Evolutionary conservation across 2,329 filamentous ascomycete species (phyloP), one percentile per base, ranked within the genome.

Genomic region (Aspergillus chevalieri): DNA sequence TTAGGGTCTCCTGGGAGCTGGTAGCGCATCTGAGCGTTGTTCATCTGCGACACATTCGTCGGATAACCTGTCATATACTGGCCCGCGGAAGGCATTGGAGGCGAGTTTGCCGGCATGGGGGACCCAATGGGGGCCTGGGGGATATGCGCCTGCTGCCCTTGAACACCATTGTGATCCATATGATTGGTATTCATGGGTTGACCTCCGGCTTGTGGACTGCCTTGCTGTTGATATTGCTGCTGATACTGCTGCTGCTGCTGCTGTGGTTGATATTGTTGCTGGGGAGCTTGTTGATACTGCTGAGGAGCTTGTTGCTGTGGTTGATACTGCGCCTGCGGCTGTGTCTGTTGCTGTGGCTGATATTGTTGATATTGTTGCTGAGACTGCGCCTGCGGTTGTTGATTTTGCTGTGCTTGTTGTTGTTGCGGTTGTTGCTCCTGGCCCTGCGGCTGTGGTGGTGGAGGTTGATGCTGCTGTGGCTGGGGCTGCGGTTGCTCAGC

Each of bases 21-120:
- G 66, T 65, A 81, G 71, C 54, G 81, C 72, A 78, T 79, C 53
- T 73, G 75, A 58, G 59, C 52, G 46, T 73, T 72, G 26, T 59
- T 63, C 52, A 63, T 60, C 45, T 66, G 65, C 43, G 57, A 51
- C 39, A 65, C 61, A 30, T 57, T 64, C 17, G 61, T 62, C 5
- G 67, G 62, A 55, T 69, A 69, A 6, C 63, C 64, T 42, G 75
- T 74, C 65, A 75, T 74, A 57, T 82, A 82, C 64, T 81, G 79
- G 36, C 71, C 71, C 71, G 80, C 78, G 44, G 73, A 73, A 47
- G 74, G 70, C 65, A 76, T 77, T 14, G 78, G 73, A 48, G 78
- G 77, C 54, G 63, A 61, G 46, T 53, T 57, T 38, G 61, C 56
- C 41, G 77, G 77, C 54, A 80, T 67, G 12, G 78, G 75, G 30